Conservation (phyloP, 1,284 basidiomycete genomes). For the Pseudozyma pruni region DNA sequence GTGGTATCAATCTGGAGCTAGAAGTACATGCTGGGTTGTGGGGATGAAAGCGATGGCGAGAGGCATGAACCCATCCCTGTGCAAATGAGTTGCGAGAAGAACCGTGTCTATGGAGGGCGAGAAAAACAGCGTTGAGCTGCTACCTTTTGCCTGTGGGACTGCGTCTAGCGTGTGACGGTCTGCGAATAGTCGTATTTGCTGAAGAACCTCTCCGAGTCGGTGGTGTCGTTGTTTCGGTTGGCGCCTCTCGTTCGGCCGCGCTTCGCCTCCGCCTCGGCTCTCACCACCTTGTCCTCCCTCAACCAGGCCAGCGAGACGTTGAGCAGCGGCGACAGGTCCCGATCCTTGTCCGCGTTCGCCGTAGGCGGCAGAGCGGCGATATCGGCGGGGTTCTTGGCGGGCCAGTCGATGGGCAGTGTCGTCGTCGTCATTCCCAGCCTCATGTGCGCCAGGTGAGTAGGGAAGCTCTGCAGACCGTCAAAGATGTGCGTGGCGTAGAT, state of each 20-base stretch:
- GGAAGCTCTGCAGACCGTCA: conserved; percentile 65
- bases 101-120: background rate
- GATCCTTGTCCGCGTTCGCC: conserved; percentile 15
- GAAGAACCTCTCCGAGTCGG: conserved; percentile 64
- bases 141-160: no score
- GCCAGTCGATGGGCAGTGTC: conserved; percentile 55
- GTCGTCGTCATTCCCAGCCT: conserved; percentile 59
- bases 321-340: conserved; percentile 50
- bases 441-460: conserved; percentile 65
- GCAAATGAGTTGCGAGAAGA: no score
- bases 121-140: conserved; percentile 21
- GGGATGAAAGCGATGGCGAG: no score
- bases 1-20: background rate
- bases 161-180: conserved; percentile 33
- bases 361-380: conserved; percentile 28
- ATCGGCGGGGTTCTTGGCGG: conserved; percentile 40
- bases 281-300: conserved; percentile 58
- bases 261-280: conserved; percentile 50
- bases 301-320: conserved; percentile 62
- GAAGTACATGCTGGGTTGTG: no score
- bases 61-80: no score
- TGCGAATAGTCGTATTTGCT: conserved; percentile 64
- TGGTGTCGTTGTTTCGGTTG: conserved; percentile 41
- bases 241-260: conserved; percentile 56
- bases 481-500: conserved; percentile 75